A percentile compares a stretch with the other conserved stretches of the same genome.
Conservation (phyloP, 345 rosid genomes). For the Ricinus communis region DNA sequence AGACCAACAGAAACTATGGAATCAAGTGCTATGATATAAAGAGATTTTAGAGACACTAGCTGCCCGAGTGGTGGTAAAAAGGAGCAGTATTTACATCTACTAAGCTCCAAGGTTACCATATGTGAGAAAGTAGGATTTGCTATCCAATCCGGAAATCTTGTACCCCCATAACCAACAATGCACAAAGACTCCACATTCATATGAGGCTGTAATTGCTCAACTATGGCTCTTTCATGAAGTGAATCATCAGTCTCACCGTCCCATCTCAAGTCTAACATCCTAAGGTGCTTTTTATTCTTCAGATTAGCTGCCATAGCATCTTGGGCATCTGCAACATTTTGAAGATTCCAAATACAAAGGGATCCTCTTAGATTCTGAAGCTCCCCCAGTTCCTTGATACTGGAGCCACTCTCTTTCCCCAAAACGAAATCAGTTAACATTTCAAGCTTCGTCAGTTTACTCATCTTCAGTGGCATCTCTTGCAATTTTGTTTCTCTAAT, state of each 20-base stretch:
- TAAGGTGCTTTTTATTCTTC: not conserved
- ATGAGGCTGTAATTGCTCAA: not conserved
- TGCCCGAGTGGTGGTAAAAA: slow-evolving; percentile 19
- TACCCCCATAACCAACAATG: not conserved
- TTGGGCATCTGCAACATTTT: no score
- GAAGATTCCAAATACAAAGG: no score
- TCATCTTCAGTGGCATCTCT: no score
- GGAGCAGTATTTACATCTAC: slow-evolving; percentile 1
- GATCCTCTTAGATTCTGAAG: no score
- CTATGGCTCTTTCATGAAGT: not conserved
- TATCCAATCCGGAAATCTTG: slow-evolving; percentile 1
- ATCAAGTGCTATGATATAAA: not conserved
- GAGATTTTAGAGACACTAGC: slow-evolving; percentile 1
- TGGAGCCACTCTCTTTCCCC: no score
- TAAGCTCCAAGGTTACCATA: not conserved
- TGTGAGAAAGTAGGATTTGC: not conserved
- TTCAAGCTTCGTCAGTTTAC: no score
- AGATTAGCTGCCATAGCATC: not conserved
- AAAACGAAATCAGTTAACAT: no score
- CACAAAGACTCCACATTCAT: not conserved
- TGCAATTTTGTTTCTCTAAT: no score
- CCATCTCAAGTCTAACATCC: not conserved
- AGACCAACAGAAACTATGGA: not conserved
- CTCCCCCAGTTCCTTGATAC: no score
- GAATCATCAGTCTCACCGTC: not conserved